Percentiles rank a stretch among this genome's conserved stretches.
Conservation (phyloP, 2,329 filamentous ascomycete genomes). For the Diaporthe nobilis region DNA sequence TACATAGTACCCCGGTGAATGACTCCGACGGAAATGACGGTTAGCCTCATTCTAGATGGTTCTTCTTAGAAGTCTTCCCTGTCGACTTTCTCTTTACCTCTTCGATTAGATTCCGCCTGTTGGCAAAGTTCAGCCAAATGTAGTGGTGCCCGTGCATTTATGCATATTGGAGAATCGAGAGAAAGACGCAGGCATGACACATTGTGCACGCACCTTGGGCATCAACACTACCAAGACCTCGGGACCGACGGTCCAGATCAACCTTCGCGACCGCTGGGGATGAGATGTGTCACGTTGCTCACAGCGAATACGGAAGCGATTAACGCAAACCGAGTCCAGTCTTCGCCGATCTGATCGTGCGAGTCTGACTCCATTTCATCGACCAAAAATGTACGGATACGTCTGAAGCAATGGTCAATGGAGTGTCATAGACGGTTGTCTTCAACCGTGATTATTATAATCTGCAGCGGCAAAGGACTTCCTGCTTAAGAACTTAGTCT, state of each 20-base stretch:
- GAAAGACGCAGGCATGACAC: not conserved
- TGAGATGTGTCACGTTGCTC: not conserved
- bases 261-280: too few relatives aligned
- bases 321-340: not conserved
- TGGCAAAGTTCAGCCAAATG: not conserved
- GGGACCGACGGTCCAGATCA: not conserved
- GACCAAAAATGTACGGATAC: too few relatives aligned
- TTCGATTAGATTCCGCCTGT: not conserved
- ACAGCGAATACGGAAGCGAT: not conserved
- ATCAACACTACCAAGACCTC: not conserved
- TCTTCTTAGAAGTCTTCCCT: not conserved
- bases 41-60: not conserved
- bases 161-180: not conserved
- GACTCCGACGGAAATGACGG: not conserved
- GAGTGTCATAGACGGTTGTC: too few relatives aligned
- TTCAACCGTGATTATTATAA: too few relatives aligned
- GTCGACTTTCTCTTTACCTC: not conserved
- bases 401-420: too few relatives aligned
- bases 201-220: not conserved
- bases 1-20: not conserved
- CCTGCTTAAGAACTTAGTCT: too few relatives aligned
- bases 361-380: too few relatives aligned
- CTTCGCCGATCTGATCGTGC: too few relatives aligned
- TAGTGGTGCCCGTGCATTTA: not conserved
- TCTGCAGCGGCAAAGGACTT: too few relatives aligned